phyloP scores from a whole-genome alignment of 805 yeast species.

The Candida methanosorbosa region DNA sequence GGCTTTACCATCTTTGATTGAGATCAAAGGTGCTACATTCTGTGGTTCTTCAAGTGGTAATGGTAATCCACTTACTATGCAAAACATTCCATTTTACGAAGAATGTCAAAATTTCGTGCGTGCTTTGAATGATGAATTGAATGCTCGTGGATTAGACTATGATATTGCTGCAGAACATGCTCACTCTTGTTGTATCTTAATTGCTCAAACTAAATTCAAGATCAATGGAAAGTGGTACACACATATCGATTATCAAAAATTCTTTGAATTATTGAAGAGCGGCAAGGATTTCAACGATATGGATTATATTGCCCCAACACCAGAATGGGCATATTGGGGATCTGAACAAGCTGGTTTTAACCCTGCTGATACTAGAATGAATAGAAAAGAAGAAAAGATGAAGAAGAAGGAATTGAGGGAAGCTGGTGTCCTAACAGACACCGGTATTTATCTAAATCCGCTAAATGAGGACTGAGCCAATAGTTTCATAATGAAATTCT shows the following conservation, averaged over 20 bases:
- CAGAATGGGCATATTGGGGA: constrained; percentile 89
- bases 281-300: constrained; percentile 66
- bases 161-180: constrained; percentile 94
- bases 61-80: constrained; percentile 89
- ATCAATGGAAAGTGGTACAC: constrained; percentile 76
- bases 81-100: constrained; percentile 88
- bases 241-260: constrained; percentile 74
- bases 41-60: constrained; percentile 83
- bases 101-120: constrained; percentile 76
- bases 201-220: constrained; percentile 68
- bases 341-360: constrained; percentile 80
- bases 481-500: too few species aligned
- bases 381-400: constrained; percentile 52
- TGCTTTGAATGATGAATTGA: constrained; percentile 50
- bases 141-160: constrained; percentile 59
- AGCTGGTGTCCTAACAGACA: too few species aligned
- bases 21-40: constrained; percentile 91
- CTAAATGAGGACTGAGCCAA: too few species aligned
- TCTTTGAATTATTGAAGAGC: constrained; percentile 57
- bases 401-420: constrained; percentile 26
- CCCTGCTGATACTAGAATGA: constrained; percentile 70
- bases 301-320: constrained; percentile 78
- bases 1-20: constrained; percentile 81
- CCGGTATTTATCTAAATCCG: too few species aligned
- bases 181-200: constrained; percentile 84